Evolutionary conservation across 163 green algal genomes (phyloP).

Genomic region (Coccomyxa subellipsoidea): DNA sequence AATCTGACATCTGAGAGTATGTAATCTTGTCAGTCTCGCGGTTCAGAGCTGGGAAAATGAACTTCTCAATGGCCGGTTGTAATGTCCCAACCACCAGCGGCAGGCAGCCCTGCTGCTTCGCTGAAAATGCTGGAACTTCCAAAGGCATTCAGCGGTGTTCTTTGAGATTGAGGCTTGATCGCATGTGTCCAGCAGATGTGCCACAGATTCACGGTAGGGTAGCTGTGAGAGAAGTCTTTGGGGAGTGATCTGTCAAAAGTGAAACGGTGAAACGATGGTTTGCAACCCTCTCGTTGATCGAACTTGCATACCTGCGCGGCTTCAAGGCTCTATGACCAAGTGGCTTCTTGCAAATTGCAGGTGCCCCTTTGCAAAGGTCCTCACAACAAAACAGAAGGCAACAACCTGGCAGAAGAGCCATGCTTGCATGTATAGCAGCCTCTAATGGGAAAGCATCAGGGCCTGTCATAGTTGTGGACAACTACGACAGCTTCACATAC

Average conservation of each 20-base stretch:
- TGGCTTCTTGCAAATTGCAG: neutral
- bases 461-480: conserved; percentile 94
- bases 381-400: neutral
- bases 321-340: no score
- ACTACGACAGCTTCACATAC: conserved; percentile 99
- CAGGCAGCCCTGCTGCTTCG: neutral
- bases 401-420: neutral
- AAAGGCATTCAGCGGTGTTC: neutral
- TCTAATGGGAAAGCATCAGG: conserved; percentile 27
- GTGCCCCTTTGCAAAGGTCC: neutral
- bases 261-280: no score
- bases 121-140: neutral
- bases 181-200: neutral
- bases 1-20: neutral
- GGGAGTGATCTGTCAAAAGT: no score
- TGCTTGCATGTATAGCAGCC: conserved; percentile 8
- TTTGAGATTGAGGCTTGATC: neutral
- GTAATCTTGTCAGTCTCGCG: no score
- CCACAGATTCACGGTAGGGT: neutral
- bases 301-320: no score
- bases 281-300: no score
- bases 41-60: no score
- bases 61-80: neutral
- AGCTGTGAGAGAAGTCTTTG: no score
- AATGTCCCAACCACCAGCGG: neutral